A percentile compares a stretch with the other conserved stretches of the same genome.
phyloP scores from a whole-genome alignment of 805 yeast genomes.

The Lachancea kluyveri region DNA sequence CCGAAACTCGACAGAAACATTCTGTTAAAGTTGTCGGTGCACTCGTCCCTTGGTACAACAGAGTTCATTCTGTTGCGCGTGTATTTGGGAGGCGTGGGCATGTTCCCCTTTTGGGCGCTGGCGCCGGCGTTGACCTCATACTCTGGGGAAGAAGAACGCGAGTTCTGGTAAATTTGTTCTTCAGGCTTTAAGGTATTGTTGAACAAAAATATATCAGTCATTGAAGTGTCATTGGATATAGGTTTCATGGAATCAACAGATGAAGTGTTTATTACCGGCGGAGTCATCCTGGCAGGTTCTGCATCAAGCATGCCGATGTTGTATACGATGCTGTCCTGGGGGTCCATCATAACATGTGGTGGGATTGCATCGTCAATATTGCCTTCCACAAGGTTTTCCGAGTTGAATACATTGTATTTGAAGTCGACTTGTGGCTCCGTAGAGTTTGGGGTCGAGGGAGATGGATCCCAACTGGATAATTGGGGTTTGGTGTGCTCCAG shows the following conservation, averaged over 20 bases:
- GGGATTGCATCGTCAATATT: slow-evolving; percentile 3
- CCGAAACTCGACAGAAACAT: slow-evolving; percentile 7
- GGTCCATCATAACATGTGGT: slow-evolving; percentile 2
- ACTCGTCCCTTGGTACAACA: slow-evolving; percentile 5
- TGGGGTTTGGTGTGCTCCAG: too few relatives aligned
- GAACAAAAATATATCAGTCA: slow-evolving; percentile 12
- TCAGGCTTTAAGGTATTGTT: slow-evolving; percentile 11
- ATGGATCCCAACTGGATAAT: too few relatives aligned
- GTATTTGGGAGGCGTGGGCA: not conserved
- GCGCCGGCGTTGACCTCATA: not conserved
- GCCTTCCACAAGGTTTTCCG: not conserved
- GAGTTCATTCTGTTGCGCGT: slow-evolving; percentile 8
- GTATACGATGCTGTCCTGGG: slow-evolving; percentile 2
- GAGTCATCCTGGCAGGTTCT: too few relatives aligned
- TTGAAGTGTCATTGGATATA: too few relatives aligned
- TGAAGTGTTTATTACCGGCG: too few relatives aligned
- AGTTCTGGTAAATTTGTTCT: too few relatives aligned
- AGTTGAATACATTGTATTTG: slow-evolving; percentile 13
- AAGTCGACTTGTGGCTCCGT: slow-evolving; percentile 13
- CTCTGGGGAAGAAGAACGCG: too few relatives aligned
- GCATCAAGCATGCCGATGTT: slow-evolving; percentile 3
- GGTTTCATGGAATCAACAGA: too few relatives aligned
- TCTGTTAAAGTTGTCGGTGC: slow-evolving; percentile 7
- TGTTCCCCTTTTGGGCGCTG: not conserved
- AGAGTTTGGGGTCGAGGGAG: too few relatives aligned